Conservation (phyloP, 2,329 filamentous ascomycete species). For the Hymenoscyphus occultus region DNA sequence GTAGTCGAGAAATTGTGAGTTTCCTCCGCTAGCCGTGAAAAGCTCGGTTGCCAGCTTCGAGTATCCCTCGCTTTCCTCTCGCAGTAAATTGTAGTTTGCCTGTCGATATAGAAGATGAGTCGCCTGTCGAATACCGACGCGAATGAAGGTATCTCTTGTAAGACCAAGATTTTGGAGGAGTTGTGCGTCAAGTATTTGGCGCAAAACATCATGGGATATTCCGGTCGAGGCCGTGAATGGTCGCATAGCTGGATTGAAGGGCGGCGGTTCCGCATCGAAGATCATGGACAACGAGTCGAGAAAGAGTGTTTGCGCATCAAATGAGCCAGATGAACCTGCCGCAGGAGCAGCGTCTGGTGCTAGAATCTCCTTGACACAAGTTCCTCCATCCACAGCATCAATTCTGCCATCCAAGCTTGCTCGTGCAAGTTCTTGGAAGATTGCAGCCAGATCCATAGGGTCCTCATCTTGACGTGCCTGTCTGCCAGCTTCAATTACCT, state of each 20-base stretch:
- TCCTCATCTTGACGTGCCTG: constrained; percentile 67
- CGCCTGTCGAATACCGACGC: constrained; percentile 80
- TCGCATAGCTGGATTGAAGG: constrained; percentile 52
- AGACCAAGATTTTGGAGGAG: constrained; percentile 74
- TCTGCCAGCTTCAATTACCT: constrained; percentile 62
- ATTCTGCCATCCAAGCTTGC: constrained; percentile 70
- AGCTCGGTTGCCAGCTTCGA: constrained; percentile 95
- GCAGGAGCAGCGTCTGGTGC: constrained; percentile 50
- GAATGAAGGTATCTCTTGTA: constrained; percentile 79
- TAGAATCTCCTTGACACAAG: constrained; percentile 70
- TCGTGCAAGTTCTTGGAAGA: constrained; percentile 84
- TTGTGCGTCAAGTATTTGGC: constrained; percentile 76
- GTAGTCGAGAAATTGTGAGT: constrained; percentile 49
- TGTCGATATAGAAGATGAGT: constrained; percentile 94
- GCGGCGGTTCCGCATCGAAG: constrained; percentile 63
- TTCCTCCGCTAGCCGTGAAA: constrained; percentile 80
- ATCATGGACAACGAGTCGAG: constrained; percentile 80
- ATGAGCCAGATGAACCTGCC: constrained; percentile 48
- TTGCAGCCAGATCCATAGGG: constrained; percentile 61
- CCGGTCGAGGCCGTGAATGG: constrained; percentile 69
- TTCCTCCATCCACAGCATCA: constrained; percentile 65
- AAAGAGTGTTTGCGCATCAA: constrained; percentile 69
- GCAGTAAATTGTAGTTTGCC: constrained; percentile 91
- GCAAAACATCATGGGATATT: constrained; percentile 70
- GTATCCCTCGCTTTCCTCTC: constrained; percentile 95